A percentile compares a stretch with the other conserved stretches of the same genome.
These are phyloP conservation scores for Salicornia ramosissima DNA, from an alignment of 148 eudicot genomes.

Conservation along the genomic window DNA sequence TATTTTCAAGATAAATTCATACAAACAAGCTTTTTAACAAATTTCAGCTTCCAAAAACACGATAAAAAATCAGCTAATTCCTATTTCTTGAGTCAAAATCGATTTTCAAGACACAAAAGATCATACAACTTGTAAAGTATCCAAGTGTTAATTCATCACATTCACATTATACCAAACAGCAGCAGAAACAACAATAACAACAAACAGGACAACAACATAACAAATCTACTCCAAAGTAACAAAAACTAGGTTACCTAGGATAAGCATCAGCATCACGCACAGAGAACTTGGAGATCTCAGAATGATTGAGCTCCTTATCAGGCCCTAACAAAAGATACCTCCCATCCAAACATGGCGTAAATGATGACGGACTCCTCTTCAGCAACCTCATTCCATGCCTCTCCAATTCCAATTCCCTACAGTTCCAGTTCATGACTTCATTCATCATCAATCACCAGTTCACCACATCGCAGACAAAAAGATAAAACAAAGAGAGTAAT, in stretches of 20 bases:
- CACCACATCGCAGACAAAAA: neutral
- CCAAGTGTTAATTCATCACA: neutral
- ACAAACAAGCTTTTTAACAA: too few species aligned
- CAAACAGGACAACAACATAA: neutral
- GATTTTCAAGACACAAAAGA: neutral
- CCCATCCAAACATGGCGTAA: constrained; percentile 86
- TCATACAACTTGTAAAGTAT: neutral
- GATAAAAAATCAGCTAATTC: too few species aligned
- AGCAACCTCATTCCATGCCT: constrained; percentile 85
- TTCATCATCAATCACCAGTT: neutral
- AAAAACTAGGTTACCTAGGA: constrained; percentile 45
- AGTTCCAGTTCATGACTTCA: constrained; percentile 44
- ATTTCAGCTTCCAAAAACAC: too few species aligned
- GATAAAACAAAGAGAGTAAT: neutral
- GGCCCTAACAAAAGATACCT: constrained; percentile 77
- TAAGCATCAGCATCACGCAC: constrained; percentile 74
- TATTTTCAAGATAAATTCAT: too few species aligned
- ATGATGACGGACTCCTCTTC: constrained; percentile 76
- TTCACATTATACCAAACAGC: too few species aligned
- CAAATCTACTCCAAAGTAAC: neutral
- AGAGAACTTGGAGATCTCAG: constrained; percentile 87
- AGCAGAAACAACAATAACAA: too few species aligned
- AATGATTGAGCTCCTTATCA: constrained; percentile 59
- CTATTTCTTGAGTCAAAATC: neutral
- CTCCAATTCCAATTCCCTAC: constrained; percentile 74